These are phyloP conservation scores for Mycena sanguinolenta DNA, from an alignment of 768 basidiomycete genomes.

Conservation along the genomic window DNA sequence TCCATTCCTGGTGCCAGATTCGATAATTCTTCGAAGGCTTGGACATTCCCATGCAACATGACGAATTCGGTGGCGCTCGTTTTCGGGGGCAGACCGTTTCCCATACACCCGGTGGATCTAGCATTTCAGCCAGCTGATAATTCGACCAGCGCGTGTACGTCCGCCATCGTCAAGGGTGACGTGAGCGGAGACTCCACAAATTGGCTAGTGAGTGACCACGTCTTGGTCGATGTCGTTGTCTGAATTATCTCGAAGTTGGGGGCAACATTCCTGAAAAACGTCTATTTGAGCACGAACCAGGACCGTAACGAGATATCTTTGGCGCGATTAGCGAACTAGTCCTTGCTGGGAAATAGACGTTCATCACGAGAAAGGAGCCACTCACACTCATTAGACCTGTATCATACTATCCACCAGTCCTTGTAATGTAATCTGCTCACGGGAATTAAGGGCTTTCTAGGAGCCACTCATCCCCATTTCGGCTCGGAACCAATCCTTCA, in stretches of 20 bases:
- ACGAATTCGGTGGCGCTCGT: constrained; percentile 65
- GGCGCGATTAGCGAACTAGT: constrained; percentile 21
- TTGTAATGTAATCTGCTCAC: constrained; percentile 10
- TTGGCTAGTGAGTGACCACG: constrained; percentile 69
- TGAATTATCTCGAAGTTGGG: constrained; percentile 31
- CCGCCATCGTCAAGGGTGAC: constrained; percentile 69
- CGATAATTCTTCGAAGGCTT: constrained; percentile 61
- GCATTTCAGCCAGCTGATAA: constrained; percentile 66
- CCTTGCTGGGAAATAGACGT: neutral
- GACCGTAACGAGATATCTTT: constrained; percentile 22
- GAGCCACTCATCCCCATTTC: constrained; percentile 50
- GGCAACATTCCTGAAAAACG: constrained; percentile 40
- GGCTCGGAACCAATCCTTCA: constrained; percentile 55
- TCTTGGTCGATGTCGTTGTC: neutral
- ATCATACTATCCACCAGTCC: constrained; percentile 21
- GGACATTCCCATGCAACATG: constrained; percentile 77
- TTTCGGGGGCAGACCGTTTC: constrained; percentile 70
- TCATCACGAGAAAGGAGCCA: neutral
- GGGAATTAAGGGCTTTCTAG: neutral
- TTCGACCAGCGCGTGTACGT: constrained; percentile 67
- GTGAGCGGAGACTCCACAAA: constrained; percentile 60
- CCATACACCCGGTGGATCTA: constrained; percentile 72
- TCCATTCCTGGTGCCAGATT: constrained; percentile 68
- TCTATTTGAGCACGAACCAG: constrained; percentile 34
- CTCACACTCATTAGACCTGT: constrained; percentile 27